Evolutionary conservation across 768 basidiomycete species (phyloP), one percentile per base, ranked within the genome.

Genomic region (Cystobasidium ongulense): DNA sequence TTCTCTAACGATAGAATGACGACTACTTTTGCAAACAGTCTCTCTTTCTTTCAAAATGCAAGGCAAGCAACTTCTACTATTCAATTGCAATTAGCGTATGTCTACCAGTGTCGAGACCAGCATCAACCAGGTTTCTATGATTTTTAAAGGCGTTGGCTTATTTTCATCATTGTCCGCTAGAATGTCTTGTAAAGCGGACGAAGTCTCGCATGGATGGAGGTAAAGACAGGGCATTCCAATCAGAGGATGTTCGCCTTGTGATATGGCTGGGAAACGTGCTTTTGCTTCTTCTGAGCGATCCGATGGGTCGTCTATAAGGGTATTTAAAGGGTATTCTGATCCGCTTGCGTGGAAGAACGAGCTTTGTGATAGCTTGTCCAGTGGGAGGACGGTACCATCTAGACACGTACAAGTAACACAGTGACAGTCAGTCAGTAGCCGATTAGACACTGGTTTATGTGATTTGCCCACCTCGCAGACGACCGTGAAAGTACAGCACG

Each of bases 231-330:
- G 87, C 1, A 83, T 86, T 25, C 87, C 88, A 35, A 89, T 83
- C 4, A 84, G 86, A 0, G 91, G 92, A 78, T 94, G 92, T 72
- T 95, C 92, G 10, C 90, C 90, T 77, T 91, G 90, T 15, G 91
- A 90, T 11, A 95, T 81, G 25, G 93, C 80, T 11, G 92, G 90
- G 77, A 92, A 59, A 36, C 59, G 54, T 17, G 52, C 52, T 29
- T 59, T 77, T 21, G 87, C 86, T 5, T 79, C 77, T 38, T 85
- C 81, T 29, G 84, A 80, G 17, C 82, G 81, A 4, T 46, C 46
- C 46, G 23, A 27, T 21, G 27, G 39, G 25, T 36, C 46, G 46
- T n/a, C 46, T 50, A 3, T 57, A 59, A 18, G 83, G 81, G 66
- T 83, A 79, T 17, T 79, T 81, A 74, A 54, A 29, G 54, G 66